Evolutionary conservation across 1,139 yeast species (phyloP).

Genomic region (Magnusiomyces clavatus): DNA sequence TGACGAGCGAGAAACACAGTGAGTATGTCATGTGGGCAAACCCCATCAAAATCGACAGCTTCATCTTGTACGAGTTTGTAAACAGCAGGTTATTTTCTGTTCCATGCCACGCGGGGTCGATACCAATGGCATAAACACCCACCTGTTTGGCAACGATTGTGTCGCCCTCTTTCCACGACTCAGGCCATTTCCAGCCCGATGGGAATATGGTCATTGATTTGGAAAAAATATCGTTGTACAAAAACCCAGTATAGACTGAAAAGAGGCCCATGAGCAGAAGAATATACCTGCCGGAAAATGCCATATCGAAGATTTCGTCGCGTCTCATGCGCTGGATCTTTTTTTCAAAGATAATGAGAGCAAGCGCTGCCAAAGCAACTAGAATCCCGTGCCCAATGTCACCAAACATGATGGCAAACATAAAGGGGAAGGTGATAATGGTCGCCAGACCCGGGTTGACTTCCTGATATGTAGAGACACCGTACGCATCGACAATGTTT

Average conservation of each 20-base stretch:
- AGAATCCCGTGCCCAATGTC: constrained; percentile 94
- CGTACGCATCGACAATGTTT: constrained; percentile 89
- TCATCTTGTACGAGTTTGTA: constrained; percentile 95
- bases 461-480: constrained; percentile 88
- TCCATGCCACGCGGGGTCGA: constrained; percentile 97
- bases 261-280: constrained; percentile 84
- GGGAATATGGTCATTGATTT: constrained; percentile 77
- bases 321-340: constrained; percentile 56
- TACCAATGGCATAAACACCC: constrained; percentile 75
- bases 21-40: constrained; percentile 92
- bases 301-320: constrained; percentile 96
- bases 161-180: constrained; percentile 54
- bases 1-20: constrained; percentile 73
- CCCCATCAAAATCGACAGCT: constrained; percentile 89
- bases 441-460: constrained; percentile 96
- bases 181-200: constrained; percentile 93
- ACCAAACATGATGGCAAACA: constrained; percentile 99
- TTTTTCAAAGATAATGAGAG: constrained; percentile 62
- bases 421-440: constrained; percentile 90
- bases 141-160: constrained; percentile 52
- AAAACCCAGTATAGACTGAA: constrained; percentile 87
- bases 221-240: constrained; percentile 90
- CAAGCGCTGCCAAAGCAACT: constrained; percentile 61
- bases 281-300: constrained; percentile 85
- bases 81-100: constrained; percentile 85